Evolutionary conservation across 495 filamentous ascomycete species (phyloP), one percentile per base, ranked within the genome.

Genomic region (Talaromyces borbonicus): DNA sequence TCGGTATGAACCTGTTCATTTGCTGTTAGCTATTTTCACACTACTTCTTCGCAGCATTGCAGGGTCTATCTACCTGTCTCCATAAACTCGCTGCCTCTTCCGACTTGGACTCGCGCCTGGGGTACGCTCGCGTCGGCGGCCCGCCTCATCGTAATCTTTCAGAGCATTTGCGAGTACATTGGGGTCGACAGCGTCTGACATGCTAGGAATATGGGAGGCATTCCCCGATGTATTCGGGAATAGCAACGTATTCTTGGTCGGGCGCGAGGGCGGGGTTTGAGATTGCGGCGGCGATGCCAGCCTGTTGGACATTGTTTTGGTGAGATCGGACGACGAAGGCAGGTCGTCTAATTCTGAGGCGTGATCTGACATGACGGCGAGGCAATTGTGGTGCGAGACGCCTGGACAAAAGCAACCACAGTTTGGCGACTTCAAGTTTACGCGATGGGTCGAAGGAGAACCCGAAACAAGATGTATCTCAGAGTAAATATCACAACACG

Each of bases 61-160:
- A 29, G 26, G 26, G 26, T 11, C 8, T 40, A 12, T 73, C 58
- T 40, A 87, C 80, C 87, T 77, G 53, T 90, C 87, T 27, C 83
- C 86, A 59, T 94, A 88, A 5, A 95, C 77, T 46, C 87, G 74
- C 56, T 88, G 89, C 37, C 87, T 75, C 62, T 95, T 95, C 54
- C 89, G 74, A 65, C 81, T 87, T 11, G 89, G 88, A 59, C 85
- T 94, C 9, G 75, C 78, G 37, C 71, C 78, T 0, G 86, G 82
- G 11, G 86, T 85, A 39, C 75, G 73, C 39, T 90, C 82, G 50
- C 83, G 67, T 43, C 72, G 66, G 55, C 65, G 62, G 7, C 73
- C 78, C n/a, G 69, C 72, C 25, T 82, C 69, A 49, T 83, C 80
- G 53, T 77, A 76, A 33, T 78, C 71, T 55, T 77, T 76, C 51